Evolutionary conservation across 768 basidiomycete genomes (phyloP).

Genomic region (Leccinum variicolor): DNA sequence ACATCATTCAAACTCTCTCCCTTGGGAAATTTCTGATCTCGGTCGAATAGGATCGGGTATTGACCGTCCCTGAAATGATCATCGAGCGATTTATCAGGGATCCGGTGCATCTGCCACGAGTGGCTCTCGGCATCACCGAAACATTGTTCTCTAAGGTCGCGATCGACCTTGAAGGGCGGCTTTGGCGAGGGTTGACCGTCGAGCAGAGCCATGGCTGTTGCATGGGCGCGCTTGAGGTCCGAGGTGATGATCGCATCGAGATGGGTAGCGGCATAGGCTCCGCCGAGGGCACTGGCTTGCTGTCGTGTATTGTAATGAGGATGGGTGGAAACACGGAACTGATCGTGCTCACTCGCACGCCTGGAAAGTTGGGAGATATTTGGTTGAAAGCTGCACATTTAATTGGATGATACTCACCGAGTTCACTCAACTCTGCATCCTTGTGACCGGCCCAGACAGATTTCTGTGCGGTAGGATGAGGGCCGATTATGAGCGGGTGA

Average conservation of each 20-base stretch:
- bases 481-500: too few relatives aligned
- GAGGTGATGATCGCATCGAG: slow-evolving; percentile 65
- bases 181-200: slow-evolving; percentile 45
- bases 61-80: slow-evolving; percentile 51
- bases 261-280: slow-evolving; percentile 43
- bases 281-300: slow-evolving; percentile 66
- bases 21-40: slow-evolving; percentile 56
- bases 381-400: neutral
- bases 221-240: slow-evolving; percentile 58
- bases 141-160: slow-evolving; percentile 61
- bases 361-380: slow-evolving; percentile 30
- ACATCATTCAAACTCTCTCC: slow-evolving; percentile 74
- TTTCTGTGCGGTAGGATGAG: slow-evolving; percentile 28
- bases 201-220: slow-evolving; percentile 57
- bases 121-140: slow-evolving; percentile 73
- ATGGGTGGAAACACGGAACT: neutral
- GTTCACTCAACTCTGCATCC: slow-evolving; percentile 70
- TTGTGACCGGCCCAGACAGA: slow-evolving; percentile 72
- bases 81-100: slow-evolving; percentile 31
- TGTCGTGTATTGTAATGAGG: slow-evolving; percentile 18
- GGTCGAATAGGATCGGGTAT: slow-evolving; percentile 47
- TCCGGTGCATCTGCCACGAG: slow-evolving; percentile 34
- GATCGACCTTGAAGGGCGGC: slow-evolving; percentile 45
- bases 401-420: slow-evolving; percentile 46
- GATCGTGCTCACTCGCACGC: slow-evolving; percentile 46